Base-by-base conservation (phyloP, 2,329 filamentous ascomycete genomes). In the Verticillium albo-atrum region DNA sequence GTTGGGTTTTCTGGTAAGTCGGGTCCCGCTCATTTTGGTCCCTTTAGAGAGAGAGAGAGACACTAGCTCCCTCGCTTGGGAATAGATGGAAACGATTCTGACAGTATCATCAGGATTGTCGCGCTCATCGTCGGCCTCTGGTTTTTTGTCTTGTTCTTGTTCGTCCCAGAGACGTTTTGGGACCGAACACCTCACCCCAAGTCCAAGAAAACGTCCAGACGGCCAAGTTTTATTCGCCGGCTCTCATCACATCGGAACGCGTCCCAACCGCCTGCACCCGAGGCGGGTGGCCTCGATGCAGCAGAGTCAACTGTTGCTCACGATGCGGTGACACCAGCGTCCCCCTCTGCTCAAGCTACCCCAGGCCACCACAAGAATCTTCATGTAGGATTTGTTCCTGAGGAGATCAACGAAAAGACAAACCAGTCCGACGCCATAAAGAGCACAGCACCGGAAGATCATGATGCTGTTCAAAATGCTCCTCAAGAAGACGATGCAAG, bases 141-240 rank as follows among this genome's bases (percentile, higher is more conserved):
- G 61, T 82, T 87, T 37, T 71, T 85, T 23, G 76, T 96, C 3
- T 80, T 98, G 1, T 97, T 96, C 71, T 80, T 97, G 61, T 96
- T 97, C 67, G 91, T 97, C 0, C 94, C 94, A 0, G 94, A 98
- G 75, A 97, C 92, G 0, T 97, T 97, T 65, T 98, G 94, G 94
- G 92, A 97, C 72, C 82, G 94, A 54, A 89, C 89, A 2, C 92
- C 93, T 2, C 60, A 73, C 30, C 74, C 75, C 1, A 72, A 67
- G 53, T 69, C 74, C 3, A 70, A 72, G 23, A 74, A 73, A 47
- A 66, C 72, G 3, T 70, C 71, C 6, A 77, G 72, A 60, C 70
- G 79, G 23, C 78, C 79, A 1, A 75, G 74, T 58, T 73, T 84
- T 57, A 76, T 83, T 59, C 78, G 75, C 25, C 74, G 81, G 6